Evolutionary conservation across 345 rosid species (phyloP).

Genomic region (Melastoma malabathricum): DNA sequence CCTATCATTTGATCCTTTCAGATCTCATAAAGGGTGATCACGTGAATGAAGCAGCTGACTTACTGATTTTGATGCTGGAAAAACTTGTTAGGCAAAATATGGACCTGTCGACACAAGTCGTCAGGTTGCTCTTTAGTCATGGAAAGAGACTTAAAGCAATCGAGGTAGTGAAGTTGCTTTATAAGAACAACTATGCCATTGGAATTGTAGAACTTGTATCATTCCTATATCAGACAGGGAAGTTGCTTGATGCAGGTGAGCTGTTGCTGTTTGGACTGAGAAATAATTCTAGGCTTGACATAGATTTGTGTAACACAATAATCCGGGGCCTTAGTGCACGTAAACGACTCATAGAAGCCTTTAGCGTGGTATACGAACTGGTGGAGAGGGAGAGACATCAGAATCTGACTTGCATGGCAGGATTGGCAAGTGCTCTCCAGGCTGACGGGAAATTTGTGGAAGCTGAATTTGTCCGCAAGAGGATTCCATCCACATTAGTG

Average conservation of each 20-base stretch:
- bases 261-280: conserved; percentile 47
- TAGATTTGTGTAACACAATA: conserved; percentile 26
- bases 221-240: conserved; percentile 36
- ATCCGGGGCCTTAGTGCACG: conserved; percentile 50
- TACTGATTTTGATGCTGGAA: conserved; percentile 46
- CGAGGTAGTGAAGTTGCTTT: conserved; percentile 30
- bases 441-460: conserved; percentile 36
- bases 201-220: conserved; percentile 36
- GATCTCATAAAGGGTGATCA: conserved; percentile 37
- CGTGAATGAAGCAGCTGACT: conserved; percentile 40
- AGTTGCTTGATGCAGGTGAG: conserved; percentile 36
- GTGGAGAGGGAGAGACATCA: conserved; percentile 44
- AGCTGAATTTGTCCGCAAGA: conserved; percentile 50
- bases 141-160: conserved; percentile 38
- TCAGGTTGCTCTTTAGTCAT: conserved; percentile 33
- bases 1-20: conserved; percentile 42
- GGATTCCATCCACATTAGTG: conserved; percentile 19
- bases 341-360: conserved; percentile 49
- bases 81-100: conserved; percentile 40
- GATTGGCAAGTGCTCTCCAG: conserved; percentile 37
- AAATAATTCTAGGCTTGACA: conserved; percentile 31
- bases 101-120: conserved; percentile 40
- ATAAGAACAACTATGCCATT: conserved; percentile 44
- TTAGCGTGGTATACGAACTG: conserved; percentile 45
- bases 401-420: conserved; percentile 38